Base-by-base conservation (phyloP, 208 protist genomes). In the Angomonas ambiguus region DNA sequence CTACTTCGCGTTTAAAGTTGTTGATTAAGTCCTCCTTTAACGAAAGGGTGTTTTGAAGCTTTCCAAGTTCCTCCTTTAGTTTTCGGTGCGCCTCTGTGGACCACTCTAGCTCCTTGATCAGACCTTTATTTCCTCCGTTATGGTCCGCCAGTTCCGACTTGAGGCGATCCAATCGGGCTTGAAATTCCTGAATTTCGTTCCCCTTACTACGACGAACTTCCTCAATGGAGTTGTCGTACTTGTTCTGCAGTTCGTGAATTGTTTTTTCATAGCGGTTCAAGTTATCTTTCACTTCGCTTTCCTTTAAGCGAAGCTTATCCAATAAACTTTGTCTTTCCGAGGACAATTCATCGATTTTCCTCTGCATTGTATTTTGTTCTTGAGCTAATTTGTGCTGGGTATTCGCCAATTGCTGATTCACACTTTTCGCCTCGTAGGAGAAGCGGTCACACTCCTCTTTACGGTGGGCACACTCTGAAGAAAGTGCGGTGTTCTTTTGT, bases 291-390 rank as follows among this genome's bases (percentile, higher is more conserved):
- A 64, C 30, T 25, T 80, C 78, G 62, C 87, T 80, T 56, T 87
- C 82, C 62, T 72, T 77, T 55, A 83, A 77, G 20, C 76, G 75
- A 16, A 89, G 69, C 69, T 80, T 74, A 61, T 76, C 49, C 49
- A 79, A 75, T 49, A 76, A 66, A 6, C 75, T 53, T 20, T 82
- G 72, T 1, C 74, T 59, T 0, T 31, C 69, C 5, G 65, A 30
- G 33, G 71, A 65, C 0, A 76, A 41, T 62, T 82, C 79, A 32
- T 85, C 79, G n/a, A 83, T 28, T 20, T 71, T 74, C 4, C 55
- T 53, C 27, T 34, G 61, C 25, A 84, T 42, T 1, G 30, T 61
- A 22, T 56, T 78, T 48, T 77, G 67, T n/a, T 83, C 85, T 4
- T 74, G 74, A 22, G 53, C 38, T 11, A 58, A 58, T 10, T 71